A percentile compares a stretch with the other conserved stretches of the same genome.
These are phyloP conservation scores for Cladophialophora yegresii DNA, from an alignment of 2,329 filamentous ascomycete genomes.

Conservation along the genomic window DNA sequence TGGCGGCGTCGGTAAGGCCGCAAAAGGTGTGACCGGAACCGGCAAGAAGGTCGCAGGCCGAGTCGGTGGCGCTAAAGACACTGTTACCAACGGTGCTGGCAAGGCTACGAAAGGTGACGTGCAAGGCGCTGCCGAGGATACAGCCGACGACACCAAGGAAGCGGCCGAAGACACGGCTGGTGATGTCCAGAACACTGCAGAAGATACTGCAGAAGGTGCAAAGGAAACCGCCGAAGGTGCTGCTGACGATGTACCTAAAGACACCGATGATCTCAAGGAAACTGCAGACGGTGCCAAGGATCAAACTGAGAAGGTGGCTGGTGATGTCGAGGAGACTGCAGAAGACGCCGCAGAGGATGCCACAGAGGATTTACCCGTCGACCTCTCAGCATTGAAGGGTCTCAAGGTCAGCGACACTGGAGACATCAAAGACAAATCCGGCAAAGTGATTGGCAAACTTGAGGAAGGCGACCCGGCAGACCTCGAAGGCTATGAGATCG, in stretches of 20 bases:
- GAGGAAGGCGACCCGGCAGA: conserved; percentile 47
- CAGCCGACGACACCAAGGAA: conserved; percentile 39
- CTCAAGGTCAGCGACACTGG: conserved; percentile 44
- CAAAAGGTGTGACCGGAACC: conserved; percentile 28
- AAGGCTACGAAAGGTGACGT: conserved; percentile 34
- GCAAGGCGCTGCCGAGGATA: conserved; percentile 31
- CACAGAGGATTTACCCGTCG: conserved; percentile 37
- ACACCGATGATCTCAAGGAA: conserved; percentile 41
- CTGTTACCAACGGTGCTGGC: conserved; percentile 36
- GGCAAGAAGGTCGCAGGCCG: conserved; percentile 38
- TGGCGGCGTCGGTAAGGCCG: conserved; percentile 25
- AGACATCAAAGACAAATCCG: conserved; percentile 43
- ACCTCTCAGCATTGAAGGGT: conserved; percentile 45
- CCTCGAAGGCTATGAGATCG: conserved; percentile 46
- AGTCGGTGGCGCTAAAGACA: conserved; percentile 34
- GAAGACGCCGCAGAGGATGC: conserved; percentile 28
- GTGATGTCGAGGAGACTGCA: conserved; percentile 26
- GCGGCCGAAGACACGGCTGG: conserved; percentile 30
- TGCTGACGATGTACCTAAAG: conserved; percentile 25
- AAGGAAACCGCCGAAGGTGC: conserved; percentile 26
- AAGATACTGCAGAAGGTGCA: conserved; percentile 24
- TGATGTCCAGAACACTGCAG: conserved; percentile 24
- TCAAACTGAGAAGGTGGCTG: conserved; percentile 31
- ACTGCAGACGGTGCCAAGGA: conserved; percentile 53
- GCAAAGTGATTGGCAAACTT: conserved; percentile 44